A percentile compares a stretch with the other conserved stretches of the same genome.
Conservation (phyloP, 164 flowering plant species). For the Buxus sempervirens region DNA sequence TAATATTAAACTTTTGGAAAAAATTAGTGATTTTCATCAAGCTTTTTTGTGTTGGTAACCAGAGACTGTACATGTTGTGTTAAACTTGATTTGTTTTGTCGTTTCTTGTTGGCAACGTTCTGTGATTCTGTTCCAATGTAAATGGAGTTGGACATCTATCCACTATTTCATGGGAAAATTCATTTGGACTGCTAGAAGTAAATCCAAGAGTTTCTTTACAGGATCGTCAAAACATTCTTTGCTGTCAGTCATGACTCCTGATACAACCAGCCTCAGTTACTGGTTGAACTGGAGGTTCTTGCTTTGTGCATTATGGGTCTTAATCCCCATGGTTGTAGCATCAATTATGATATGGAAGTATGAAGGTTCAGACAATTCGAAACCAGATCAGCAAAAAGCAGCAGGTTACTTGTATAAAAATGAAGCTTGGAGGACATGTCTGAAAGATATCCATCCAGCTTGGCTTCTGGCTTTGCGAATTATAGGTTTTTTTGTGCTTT, state of each 20-base stretch:
- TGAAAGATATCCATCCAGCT: conserved; percentile 75
- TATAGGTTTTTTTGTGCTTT: conserved; percentile 55
- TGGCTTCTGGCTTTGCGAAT: conserved; percentile 77
- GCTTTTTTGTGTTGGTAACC: not conserved
- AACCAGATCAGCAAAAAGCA: conserved; percentile 19
- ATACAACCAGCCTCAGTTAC: conserved; percentile 58
- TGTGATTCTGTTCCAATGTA: not conserved
- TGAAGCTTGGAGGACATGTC: conserved; percentile 84
- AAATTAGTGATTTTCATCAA: not conserved
- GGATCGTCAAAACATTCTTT: conserved; percentile 54
- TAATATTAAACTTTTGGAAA: not conserved
- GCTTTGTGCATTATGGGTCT: conserved; percentile 59
- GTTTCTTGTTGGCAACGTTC: not conserved
- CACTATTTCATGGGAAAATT: not conserved
- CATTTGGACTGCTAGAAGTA: conserved; percentile 1
- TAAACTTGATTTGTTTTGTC: no score
- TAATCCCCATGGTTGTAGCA: conserved; percentile 38
- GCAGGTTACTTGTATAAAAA: conserved; percentile 55
- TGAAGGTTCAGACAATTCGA: conserved; percentile 36
- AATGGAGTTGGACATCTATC: not conserved
- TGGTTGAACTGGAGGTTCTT: conserved; percentile 89
- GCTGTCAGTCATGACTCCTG: conserved; percentile 60
- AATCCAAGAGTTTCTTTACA: conserved; percentile 50
- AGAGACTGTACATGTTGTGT: no score
- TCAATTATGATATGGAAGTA: conserved; percentile 51